Conservation (phyloP, 192 early-diverging fungal genomes). For the Coemansia sp. region DNA sequence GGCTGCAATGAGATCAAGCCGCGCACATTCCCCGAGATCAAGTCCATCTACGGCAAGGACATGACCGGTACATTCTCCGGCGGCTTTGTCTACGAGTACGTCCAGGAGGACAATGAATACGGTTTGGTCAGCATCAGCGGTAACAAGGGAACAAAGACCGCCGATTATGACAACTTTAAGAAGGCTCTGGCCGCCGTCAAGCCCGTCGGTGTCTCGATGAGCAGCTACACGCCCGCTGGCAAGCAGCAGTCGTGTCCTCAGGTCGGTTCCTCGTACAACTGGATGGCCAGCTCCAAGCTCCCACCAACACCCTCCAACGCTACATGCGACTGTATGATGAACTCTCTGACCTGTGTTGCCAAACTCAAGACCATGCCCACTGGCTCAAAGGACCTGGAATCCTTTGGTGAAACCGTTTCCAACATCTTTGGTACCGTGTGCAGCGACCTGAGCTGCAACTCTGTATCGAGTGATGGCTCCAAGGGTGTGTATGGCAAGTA, state of each 20-base stretch:
- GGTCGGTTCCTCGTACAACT: constrained; percentile 45
- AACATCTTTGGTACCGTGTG: constrained; percentile 42
- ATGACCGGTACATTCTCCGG: constrained; percentile 68
- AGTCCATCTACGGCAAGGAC: constrained; percentile 61
- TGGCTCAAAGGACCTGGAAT: constrained; percentile 7
- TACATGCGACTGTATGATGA: constrained; percentile 64
- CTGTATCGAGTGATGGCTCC: constrained; percentile 25
- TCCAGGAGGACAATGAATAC: constrained; percentile 71
- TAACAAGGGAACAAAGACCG: constrained; percentile 37
- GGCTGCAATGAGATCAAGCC: constrained; percentile 69
- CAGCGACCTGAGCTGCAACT: constrained; percentile 28
- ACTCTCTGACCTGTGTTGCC: constrained; percentile 52
- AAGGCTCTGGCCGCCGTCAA: constrained; percentile 49
- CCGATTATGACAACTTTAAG: constrained; percentile 64
- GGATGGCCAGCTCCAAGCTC: constrained; percentile 55
- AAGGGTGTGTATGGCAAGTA: constrained; percentile 48
- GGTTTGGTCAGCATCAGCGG: constrained; percentile 61
- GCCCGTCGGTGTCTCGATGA: constrained; percentile 56
- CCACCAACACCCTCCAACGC: constrained; percentile 62
- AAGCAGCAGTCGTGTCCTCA: constrained; percentile 46
- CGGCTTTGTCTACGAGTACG: constrained; percentile 73
- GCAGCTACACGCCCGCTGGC: constrained; percentile 44
- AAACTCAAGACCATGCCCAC: constrained; percentile 25
- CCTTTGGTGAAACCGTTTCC: constrained; percentile 30
- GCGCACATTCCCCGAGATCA: constrained; percentile 65